These are phyloP conservation scores for Quercus alba DNA, from an alignment of 306 rosid genomes.

Conservation along the genomic window DNA sequence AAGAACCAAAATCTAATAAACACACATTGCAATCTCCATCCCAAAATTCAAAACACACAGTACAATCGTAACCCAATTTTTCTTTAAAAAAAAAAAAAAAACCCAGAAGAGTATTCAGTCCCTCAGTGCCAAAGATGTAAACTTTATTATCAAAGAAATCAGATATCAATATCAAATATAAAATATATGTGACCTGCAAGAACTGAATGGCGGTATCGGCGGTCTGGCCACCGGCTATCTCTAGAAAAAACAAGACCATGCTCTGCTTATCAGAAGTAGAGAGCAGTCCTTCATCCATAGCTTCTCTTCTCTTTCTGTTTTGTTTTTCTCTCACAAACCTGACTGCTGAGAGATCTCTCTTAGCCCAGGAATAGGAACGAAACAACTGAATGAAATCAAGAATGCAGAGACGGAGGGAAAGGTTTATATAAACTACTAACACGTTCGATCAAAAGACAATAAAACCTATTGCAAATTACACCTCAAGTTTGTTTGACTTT, in stretches of 20 bases:
- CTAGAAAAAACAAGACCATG: conserved; percentile 43
- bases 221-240: conserved; percentile 51
- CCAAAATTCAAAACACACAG: background rate
- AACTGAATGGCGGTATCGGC: conserved; percentile 50
- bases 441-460: no score
- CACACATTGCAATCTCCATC: background rate
- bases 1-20: background rate
- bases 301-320: background rate
- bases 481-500: no score
- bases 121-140: background rate
- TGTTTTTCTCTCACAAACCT: no score
- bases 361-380: no score
- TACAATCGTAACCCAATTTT: background rate
- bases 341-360: no score
- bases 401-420: no score
- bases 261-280: conserved; percentile 43
- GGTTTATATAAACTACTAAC: no score
- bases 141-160: background rate
- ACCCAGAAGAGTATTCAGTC: background rate
- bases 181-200: conserved; percentile 30
- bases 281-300: conserved; percentile 31
- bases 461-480: no score
- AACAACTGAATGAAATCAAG: no score
- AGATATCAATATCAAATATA: no score
- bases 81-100: background rate